Evolutionary conservation across 2,329 filamentous ascomycete genomes (phyloP), one percentile per base, ranked within the genome.

Genomic region (Colletotrichum sp.): DNA sequence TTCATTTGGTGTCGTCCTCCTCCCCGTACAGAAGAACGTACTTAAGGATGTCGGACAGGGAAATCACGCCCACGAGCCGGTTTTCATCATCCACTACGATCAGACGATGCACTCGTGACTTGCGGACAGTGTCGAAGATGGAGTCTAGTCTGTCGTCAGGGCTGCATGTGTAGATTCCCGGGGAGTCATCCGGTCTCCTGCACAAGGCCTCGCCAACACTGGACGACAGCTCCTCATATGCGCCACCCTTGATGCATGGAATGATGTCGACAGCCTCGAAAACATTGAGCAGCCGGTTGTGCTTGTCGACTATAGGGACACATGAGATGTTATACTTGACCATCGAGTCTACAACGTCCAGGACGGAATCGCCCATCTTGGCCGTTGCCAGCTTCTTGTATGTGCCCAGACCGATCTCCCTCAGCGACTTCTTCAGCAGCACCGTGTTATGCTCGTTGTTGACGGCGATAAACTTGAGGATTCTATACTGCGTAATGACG

Each of bases 191-290:
- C 14, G 95, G 92, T 77, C 96, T 92, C 84, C 94, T 97, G 80
- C 95, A 93, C 71, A 98, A 87, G 3, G 96, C 96, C 77, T 98
- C 96, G 58, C 96, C 97, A 6, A 98, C 95, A 8, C 91, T 95
- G 24, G 96, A 91, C 75, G 94, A 93, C 72, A 99, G 88, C 79
- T 98, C 96, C 78, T 98, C 97, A 81, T 98, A 98, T 43, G 92
- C 92, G 24, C 96, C 96, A 26, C 95, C 96, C 85, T 97, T 98
- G 85, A 99, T 98, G 80, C 98, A 93, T 0, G 96, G 94, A 79
- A 99, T 98, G 76, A 99, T 96, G 84, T 99, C 97, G 66, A 99
- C 96, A 3, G 97, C 95, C 86, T 99, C 97, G 81, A 99, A 99
- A 13, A 98, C 96, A 81, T 99, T 99, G 77, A 98, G 91, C 0